These are phyloP conservation scores for Linnemannia hyalina DNA, from an alignment of 192 early-diverging fungal genomes.

Conservation along the genomic window DNA sequence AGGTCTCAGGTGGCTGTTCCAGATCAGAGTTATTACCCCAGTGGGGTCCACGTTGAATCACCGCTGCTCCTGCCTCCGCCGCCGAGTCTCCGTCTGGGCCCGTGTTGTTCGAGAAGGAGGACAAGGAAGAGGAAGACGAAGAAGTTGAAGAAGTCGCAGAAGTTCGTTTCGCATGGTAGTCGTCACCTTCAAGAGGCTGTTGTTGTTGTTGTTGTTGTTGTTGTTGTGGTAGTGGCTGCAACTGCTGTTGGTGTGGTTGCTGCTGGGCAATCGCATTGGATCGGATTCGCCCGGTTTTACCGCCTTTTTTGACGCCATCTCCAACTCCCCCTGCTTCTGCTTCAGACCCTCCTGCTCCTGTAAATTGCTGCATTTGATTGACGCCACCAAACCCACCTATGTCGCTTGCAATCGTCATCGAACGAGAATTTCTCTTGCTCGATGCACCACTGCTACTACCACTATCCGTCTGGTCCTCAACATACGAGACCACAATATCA, in stretches of 20 bases:
- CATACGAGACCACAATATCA: constrained; percentile 8
- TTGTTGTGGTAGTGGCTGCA: not conserved
- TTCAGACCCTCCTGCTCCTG: not conserved
- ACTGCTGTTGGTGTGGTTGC: not conserved
- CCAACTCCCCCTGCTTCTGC: not conserved
- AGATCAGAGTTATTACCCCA: not conserved
- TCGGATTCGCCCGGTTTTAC: not conserved
- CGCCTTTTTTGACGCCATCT: not conserved
- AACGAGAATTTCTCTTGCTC: not conserved
- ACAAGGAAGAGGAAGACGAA: no score
- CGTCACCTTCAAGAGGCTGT: not conserved
- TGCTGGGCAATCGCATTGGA: not conserved
- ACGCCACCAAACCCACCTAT: not conserved
- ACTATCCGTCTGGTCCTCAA: not conserved
- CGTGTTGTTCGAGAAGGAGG: not conserved
- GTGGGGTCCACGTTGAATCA: not conserved
- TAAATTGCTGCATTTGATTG: not conserved
- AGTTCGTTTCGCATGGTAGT: not conserved
- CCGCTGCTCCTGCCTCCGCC: not conserved
- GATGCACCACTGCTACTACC: not conserved
- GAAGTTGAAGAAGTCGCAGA: not conserved
- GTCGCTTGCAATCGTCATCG: not conserved
- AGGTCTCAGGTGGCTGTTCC: not conserved
- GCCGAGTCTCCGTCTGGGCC: not conserved
- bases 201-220: not conserved